Percentiles rank a stretch among this genome's conserved stretches.
These are phyloP conservation scores for Sungouiella blattae DNA, from an alignment of 805 yeast genomes.

Conservation along the genomic window DNA sequence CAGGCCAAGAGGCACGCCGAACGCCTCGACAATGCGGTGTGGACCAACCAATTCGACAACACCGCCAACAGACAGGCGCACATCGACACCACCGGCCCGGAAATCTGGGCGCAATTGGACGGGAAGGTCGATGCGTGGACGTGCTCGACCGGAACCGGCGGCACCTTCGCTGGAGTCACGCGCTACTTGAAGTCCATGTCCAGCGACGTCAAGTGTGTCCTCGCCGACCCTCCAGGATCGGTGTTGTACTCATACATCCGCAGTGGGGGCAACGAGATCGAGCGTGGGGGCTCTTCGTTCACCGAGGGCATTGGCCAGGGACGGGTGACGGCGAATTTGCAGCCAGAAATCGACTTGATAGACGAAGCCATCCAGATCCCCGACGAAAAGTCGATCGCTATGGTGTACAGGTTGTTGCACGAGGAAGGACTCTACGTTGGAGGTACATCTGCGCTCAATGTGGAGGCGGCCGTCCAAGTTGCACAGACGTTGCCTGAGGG, in stretches of 20 bases:
- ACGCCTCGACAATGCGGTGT: conserved; percentile 68
- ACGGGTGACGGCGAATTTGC: conserved; percentile 79
- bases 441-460: conserved; percentile 88
- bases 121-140: conserved; percentile 83
- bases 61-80: conserved; percentile 86
- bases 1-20: conserved; percentile 86
- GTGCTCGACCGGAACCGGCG: conserved; percentile 91
- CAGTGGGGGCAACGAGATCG: conserved; percentile 63
- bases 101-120: conserved; percentile 79
- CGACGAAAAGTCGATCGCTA: conserved; percentile 75
- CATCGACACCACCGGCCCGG: conserved; percentile 88
- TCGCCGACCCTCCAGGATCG: conserved; percentile 95
- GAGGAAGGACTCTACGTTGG: conserved; percentile 91
- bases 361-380: conserved; percentile 81
- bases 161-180: conserved; percentile 84
- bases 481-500: conserved; percentile 75
- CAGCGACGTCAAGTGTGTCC: conserved; percentile 57
- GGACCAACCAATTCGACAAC: conserved; percentile 93
- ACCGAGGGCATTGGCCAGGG: conserved; percentile 98
- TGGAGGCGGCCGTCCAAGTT: conserved; percentile 79
- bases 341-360: conserved; percentile 63
- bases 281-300: conserved; percentile 77
- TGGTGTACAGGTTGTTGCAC: conserved; percentile 79
- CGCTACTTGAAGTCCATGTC: conserved; percentile 68
- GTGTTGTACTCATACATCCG: conserved; percentile 76